Evolutionary conservation across 352 stramenopile species (phyloP), one percentile per base, ranked within the genome.

Genomic region (Phytophthora multivora): DNA sequence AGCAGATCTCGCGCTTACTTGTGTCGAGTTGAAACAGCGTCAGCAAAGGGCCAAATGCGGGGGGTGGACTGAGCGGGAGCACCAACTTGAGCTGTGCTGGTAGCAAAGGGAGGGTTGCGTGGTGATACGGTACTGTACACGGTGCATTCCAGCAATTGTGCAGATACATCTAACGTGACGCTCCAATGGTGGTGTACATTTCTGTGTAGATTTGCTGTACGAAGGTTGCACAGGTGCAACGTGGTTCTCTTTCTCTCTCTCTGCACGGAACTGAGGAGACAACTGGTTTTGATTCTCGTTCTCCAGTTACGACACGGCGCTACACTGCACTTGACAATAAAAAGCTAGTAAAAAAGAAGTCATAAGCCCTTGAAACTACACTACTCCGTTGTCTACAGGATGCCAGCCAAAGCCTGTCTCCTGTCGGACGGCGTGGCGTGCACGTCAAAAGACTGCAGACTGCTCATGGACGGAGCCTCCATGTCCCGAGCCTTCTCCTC

Each of bases 211-310:
- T 47, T 57, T 56, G 50, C 31, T 36, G 33, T 53, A 11, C 30
- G 16, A 40, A 40, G 13, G 28, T 33, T 33, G 28, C 28, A 40
- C 35, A 15, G 50, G 28, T 51, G 40, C 58, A 49, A 49, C 47
- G 43, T 38, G 7, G 10, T 21, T 21, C 30, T 54, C 45, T 25
- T 30, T 54, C n/a, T 7, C 39, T 26, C 38, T 45, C 23, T 49
- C 28, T 50, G 18, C 25, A 52, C 39, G 19, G 39, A 31, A n/a
- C 7, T 4, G 16, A 46, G 25, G 13, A 16, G 18, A 43, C 54
- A 65, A 56, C 50, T 73, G 52, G 42, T 69, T 65, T 63, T 71
- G 59, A 30, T 67, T 64, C 69, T 71, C 66, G 41, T 75, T 69
- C 55, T 71, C 47, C 36, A 49, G 23, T 25, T 45, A 63, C 48